phyloP scores from a whole-genome alignment of 2,329 filamentous ascomycete species.

The Bimuria novae-zelandiae region DNA sequence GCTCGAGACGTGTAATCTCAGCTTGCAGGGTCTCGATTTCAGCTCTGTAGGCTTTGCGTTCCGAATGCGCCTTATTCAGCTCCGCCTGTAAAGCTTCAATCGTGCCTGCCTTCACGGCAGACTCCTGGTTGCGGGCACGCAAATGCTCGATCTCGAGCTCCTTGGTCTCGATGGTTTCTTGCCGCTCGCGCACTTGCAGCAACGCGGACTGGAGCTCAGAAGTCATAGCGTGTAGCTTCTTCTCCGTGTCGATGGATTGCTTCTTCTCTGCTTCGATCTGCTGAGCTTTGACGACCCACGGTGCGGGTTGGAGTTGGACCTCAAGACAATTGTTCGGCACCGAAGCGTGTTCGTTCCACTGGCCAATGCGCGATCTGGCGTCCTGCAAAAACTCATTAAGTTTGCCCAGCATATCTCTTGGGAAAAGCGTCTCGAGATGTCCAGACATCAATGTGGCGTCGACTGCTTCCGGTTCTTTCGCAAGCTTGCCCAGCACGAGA shows the following conservation, averaged over 20 bases:
- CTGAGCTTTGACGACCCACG: slow-evolving; percentile 82
- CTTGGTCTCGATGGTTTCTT: slow-evolving; percentile 70
- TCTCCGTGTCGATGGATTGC: slow-evolving; percentile 79
- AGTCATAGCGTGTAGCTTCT: slow-evolving; percentile 78
- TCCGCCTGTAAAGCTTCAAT: slow-evolving; percentile 28
- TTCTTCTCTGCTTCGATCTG: slow-evolving; percentile 83
- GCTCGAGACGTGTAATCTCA: slow-evolving; percentile 23
- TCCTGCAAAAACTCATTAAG: slow-evolving; percentile 13
- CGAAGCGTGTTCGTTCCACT: slow-evolving; percentile 66
- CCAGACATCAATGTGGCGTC: background rate
- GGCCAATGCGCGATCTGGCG: slow-evolving; percentile 54
- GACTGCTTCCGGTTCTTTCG: slow-evolving; percentile 10
- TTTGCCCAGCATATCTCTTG: slow-evolving; percentile 10
- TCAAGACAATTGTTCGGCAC: slow-evolving; percentile 52
- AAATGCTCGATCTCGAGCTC: slow-evolving; percentile 85
- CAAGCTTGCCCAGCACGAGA: slow-evolving; percentile 9
- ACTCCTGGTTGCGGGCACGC: slow-evolving; percentile 60
- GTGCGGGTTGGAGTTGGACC: slow-evolving; percentile 72
- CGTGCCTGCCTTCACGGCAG: slow-evolving; percentile 28
- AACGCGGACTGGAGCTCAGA: slow-evolving; percentile 80
- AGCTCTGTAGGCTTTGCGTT: slow-evolving; percentile 26
- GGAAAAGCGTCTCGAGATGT: background rate
- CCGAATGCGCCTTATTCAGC: slow-evolving; percentile 22
- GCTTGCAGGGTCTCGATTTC: slow-evolving; percentile 21
- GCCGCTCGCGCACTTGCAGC: slow-evolving; percentile 68